Conservation (phyloP, 306 rosid genomes). For the Gillenia trifoliata region DNA sequence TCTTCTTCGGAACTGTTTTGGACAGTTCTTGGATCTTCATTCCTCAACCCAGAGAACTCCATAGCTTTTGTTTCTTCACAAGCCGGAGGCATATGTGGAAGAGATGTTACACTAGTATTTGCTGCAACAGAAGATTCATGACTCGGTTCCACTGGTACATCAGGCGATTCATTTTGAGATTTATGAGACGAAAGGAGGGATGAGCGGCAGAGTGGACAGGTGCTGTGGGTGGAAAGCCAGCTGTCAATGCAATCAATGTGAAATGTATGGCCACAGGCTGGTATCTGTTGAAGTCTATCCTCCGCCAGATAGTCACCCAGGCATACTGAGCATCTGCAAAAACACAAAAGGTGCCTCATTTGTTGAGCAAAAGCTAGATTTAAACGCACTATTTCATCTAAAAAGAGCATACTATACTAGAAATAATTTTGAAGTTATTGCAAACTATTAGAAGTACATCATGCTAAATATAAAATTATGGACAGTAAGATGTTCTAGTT, state of each 20-base stretch:
- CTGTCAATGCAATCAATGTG: slow-evolving; percentile 83
- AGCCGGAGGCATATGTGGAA: slow-evolving; percentile 25
- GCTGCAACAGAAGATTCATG: slow-evolving; percentile 19
- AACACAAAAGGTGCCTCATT: not conserved
- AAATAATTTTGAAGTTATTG: too few species aligned
- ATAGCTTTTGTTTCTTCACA: slow-evolving; percentile 26
- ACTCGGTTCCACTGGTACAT: slow-evolving; percentile 26
- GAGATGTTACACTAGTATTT: slow-evolving; percentile 18
- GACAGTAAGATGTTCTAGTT: not conserved
- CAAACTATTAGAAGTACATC: not conserved
- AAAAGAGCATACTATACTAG: not conserved
- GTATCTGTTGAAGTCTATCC: slow-evolving; percentile 86
- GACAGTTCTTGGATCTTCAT: slow-evolving; percentile 20
- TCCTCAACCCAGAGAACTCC: slow-evolving; percentile 27
- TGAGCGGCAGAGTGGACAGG: slow-evolving; percentile 95
- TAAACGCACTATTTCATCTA: not conserved
- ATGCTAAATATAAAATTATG: not conserved
- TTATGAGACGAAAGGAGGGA: slow-evolving; percentile 50
- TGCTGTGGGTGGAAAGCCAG: slow-evolving; percentile 77
- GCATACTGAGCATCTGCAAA: slow-evolving; percentile 76
- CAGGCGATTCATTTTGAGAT: slow-evolving; percentile 32
- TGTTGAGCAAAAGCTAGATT: not conserved
- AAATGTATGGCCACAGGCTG: slow-evolving; percentile 78
- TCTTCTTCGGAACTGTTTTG: slow-evolving; percentile 33
- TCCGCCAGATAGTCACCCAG: slow-evolving; percentile 76